These are phyloP conservation scores for Lipomyces yamanashiensis DNA, from an alignment of 805 yeast species.

Conservation along the genomic window DNA sequence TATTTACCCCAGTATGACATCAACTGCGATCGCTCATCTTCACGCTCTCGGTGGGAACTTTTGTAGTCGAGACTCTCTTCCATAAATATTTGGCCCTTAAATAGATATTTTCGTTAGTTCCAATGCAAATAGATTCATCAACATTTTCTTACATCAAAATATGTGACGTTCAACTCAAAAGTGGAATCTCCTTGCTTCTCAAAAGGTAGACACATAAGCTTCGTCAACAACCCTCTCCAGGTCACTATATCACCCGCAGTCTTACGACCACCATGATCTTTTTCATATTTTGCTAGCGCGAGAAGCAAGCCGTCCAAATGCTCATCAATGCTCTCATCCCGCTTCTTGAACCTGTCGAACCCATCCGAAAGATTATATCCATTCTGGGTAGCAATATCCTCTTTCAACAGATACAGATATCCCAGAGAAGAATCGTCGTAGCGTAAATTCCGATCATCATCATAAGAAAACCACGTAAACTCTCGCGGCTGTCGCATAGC, in stretches of 20 bases:
- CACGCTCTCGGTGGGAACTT: constrained; percentile 29
- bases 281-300: constrained; percentile 63
- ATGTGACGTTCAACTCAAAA: constrained; percentile 64
- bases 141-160: constrained; percentile 60
- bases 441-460: constrained; percentile 52
- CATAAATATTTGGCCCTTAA: constrained; percentile 49
- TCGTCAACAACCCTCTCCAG: constrained; percentile 83
- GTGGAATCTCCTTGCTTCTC: constrained; percentile 53
- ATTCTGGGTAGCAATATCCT: constrained; percentile 51
- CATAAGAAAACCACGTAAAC: constrained; percentile 67
- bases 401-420: constrained; percentile 84
- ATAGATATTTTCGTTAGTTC: not conserved
- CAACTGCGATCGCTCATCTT: constrained; percentile 39
- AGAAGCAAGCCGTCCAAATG: constrained; percentile 63
- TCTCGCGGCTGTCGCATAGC: constrained; percentile 87
- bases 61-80: constrained; percentile 46
- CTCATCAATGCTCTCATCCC: constrained; percentile 54
- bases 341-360: constrained; percentile 58
- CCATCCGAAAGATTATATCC: constrained; percentile 71
- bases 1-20: constrained; percentile 43
- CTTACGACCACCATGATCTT: constrained; percentile 49
- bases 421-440: constrained; percentile 58
- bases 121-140: not conserved
- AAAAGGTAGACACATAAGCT: constrained; percentile 70
- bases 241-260: constrained; percentile 69